These are phyloP conservation scores for Cercospora sesami DNA, from an alignment of 2,329 filamentous ascomycete genomes.

Conservation along the genomic window DNA sequence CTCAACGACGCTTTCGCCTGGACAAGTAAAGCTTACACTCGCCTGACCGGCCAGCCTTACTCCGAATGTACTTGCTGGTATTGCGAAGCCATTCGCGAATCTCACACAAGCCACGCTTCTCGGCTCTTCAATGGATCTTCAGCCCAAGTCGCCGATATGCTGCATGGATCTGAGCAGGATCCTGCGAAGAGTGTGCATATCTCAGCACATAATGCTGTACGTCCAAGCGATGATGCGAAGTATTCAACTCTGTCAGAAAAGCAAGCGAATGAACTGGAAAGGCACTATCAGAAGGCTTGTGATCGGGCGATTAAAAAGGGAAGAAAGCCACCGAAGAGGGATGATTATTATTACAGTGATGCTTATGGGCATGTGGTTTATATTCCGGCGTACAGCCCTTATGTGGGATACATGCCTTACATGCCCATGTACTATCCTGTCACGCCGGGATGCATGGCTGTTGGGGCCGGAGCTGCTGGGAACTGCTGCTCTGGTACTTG, in stretches of 20 bases:
- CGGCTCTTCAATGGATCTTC: slow-evolving; percentile 49
- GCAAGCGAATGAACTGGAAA: slow-evolving; percentile 50
- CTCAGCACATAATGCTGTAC: slow-evolving; percentile 69
- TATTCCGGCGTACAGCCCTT: slow-evolving; percentile 41
- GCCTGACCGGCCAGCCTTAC: slow-evolving; percentile 65
- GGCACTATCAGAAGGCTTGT: slow-evolving; percentile 54
- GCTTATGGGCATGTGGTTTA: slow-evolving; percentile 43
- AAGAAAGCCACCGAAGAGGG: slow-evolving; percentile 38
- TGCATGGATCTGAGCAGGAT: slow-evolving; percentile 50
- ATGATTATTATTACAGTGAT: slow-evolving; percentile 44
- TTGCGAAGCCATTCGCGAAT: slow-evolving; percentile 68
- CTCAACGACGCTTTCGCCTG: slow-evolving; percentile 68
- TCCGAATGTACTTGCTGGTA: slow-evolving; percentile 81
- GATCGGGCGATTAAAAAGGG: slow-evolving; percentile 43
- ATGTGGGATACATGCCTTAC: slow-evolving; percentile 44
- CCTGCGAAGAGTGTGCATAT: slow-evolving; percentile 66
- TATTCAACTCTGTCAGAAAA: slow-evolving; percentile 24
- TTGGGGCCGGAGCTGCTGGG: slow-evolving; percentile 43
- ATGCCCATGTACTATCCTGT: slow-evolving; percentile 43
- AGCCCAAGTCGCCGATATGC: slow-evolving; percentile 36
- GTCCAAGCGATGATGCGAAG: slow-evolving; percentile 29
- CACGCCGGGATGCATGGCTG: slow-evolving; percentile 50
- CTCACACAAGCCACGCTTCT: slow-evolving; percentile 53
- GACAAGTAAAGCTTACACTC: slow-evolving; percentile 70
- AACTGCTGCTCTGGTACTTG: slow-evolving; percentile 52